Evolutionary conservation across 192 early-diverging fungal genomes (phyloP), one percentile per base, ranked within the genome.

Genomic region (Helicostylum pulchrum): DNA sequence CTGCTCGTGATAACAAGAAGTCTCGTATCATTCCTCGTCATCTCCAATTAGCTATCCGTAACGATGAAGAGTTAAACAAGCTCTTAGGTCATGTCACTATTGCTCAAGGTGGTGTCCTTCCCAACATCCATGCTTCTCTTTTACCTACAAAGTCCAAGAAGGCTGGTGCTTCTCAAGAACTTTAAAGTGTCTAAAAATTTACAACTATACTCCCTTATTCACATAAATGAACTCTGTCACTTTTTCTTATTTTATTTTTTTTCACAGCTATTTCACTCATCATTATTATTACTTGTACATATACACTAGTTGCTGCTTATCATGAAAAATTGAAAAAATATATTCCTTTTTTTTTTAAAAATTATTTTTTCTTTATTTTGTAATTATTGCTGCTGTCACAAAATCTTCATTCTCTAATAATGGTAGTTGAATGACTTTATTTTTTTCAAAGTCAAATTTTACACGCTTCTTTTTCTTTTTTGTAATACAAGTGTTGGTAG

Each of bases 1-100:
- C 93, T 60, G 90, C 92, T 55, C 87, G 92, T 69, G 91, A 93
- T 77, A 93, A 93, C 85, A 93, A 93, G 83, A 93, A 93, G 83
- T 79, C 87, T 63, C 89, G 93, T 81, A 93, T 94, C 75, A 92
- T 94, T 64, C 93, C 93, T 57, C 86, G 93, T 52, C 92, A 94
- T 80, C 73, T 92, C 47, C 92, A 94, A 80, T 84, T 94, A 60
- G 92, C 92, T 80, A 93, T 94, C 85, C 78, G 92, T 62, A 94
- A 94, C 80, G 92, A 94, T 78, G 92, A 94, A 72, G 93, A 95
- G 77, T 78, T 95, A 64, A 95, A 94, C 88, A 94, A 92, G 80
- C 82, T 95, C 62, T 87, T 95, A 54, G 89, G 88, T 64, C 85
- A 84, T 70, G 92, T 95, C 67, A 94, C 92, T 71, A 95, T 95